Base-by-base conservation (phyloP, 371 early-diverging fungal genomes). In the Rhizopus sp. region DNA sequence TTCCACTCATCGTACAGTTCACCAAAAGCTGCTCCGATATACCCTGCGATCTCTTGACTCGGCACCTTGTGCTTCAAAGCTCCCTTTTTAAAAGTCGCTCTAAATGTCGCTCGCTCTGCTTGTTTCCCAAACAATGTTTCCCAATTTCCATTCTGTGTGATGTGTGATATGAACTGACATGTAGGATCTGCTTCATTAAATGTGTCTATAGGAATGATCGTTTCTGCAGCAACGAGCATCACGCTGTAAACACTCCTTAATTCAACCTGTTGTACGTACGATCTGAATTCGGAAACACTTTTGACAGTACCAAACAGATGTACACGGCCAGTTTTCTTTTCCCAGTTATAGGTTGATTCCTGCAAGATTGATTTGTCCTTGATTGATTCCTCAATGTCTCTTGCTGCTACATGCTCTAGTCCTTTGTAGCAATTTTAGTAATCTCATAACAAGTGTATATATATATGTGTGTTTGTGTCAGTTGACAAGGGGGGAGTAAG, bases 11-110 rank as follows among this genome's bases (percentile, higher is more conserved):
- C 57, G 31, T 62, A 63, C 0, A 53, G 17, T 4, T 60, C 33
- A 13, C 66, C 45, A 48, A 73, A 71, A 2, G 66, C 70, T 35
- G 46, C 60, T 2, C 77, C 77, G 9, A 73, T 44, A 33, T 53
- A 60, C 2, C 74, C 72, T 16, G 77, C 71, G 13, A 77, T 50
- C 30, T 57, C 59, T 13, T 71, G 69, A 13, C 68, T 60, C 12
- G 60, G 60, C 15, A 52, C 51, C 10, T 51, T 34, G 29, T 77
- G 72, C 44, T 69, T 64, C 9, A 73, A 16, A 3, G 56, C 49
- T 1, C 55, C 70, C 39, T 77, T 77, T 52, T 62, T 55, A 53
- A 77, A 77, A 0, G 74, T 77, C 8, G 72, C 77, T 35, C 77
- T 64, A 52, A 77, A 77, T 3, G 66, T 62, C 0, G 46, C 41